These are phyloP conservation scores for Lycium barbarum DNA, from an alignment of 257 asterid species.

Conservation along the genomic window DNA sequence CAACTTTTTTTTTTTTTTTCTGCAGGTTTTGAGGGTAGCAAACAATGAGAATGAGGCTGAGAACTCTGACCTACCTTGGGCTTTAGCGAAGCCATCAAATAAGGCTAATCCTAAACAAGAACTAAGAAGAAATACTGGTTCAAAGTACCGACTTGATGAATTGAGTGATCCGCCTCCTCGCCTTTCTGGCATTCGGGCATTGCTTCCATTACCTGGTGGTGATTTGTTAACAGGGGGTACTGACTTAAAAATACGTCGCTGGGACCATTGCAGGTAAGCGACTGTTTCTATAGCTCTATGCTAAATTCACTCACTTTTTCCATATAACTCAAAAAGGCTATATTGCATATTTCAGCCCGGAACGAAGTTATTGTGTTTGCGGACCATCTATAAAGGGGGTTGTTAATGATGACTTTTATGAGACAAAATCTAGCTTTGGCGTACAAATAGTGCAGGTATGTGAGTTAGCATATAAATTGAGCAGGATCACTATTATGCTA, in stretches of 20 bases:
- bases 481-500: constrained; percentile 12
- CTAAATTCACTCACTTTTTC: constrained; percentile 23
- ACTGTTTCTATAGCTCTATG: background rate
- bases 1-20: constrained; percentile 22
- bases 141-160: constrained; percentile 86
- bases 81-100: constrained; percentile 67
- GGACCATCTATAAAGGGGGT: constrained; percentile 92
- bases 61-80: constrained; percentile 77
- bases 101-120: constrained; percentile 72
- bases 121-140: constrained; percentile 57
- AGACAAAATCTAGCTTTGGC: constrained; percentile 91
- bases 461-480: constrained; percentile 28
- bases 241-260: constrained; percentile 93
- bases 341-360: constrained; percentile 70
- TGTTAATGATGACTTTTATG: constrained; percentile 83
- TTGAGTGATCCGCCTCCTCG: constrained; percentile 82
- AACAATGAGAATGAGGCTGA: constrained; percentile 73
- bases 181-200: constrained; percentile 90
- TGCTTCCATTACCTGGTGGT: constrained; percentile 99
- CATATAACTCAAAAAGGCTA: constrained; percentile 2
- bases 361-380: constrained; percentile 83
- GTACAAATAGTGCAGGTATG: constrained; percentile 98
- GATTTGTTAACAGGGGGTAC: constrained; percentile 96
- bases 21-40: constrained; percentile 80
- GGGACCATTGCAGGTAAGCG: constrained; percentile 92